Percentiles rank a stretch among this genome's conserved stretches.
Evolutionary conservation across 73 alveolate species (phyloP).

Genomic region (Tetrahymena malaccensis): DNA sequence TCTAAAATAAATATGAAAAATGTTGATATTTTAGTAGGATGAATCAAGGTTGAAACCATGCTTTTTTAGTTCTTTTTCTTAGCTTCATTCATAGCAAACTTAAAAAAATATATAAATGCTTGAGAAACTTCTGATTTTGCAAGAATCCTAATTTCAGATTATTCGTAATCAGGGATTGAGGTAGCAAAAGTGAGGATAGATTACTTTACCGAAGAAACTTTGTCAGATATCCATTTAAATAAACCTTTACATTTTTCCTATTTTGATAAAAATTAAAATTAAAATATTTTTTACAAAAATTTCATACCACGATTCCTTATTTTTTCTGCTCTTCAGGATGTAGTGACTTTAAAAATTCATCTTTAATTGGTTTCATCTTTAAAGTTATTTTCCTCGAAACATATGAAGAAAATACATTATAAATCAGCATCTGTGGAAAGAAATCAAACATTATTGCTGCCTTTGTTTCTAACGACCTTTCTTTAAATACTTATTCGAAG

Average conservation of each 20-base stretch:
- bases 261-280: not conserved
- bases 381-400: not conserved
- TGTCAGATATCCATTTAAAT: not conserved
- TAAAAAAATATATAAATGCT: not conserved
- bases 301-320: not conserved
- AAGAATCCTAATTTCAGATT: not conserved
- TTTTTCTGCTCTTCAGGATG: not conserved
- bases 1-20: not conserved
- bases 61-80: not conserved
- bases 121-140: not conserved
- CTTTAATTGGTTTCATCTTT: not conserved
- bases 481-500: not conserved
- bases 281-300: not conserved
- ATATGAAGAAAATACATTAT: not conserved
- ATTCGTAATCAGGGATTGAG: not conserved
- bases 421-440: not conserved
- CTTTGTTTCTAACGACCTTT: not conserved
- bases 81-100: not conserved
- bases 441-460: not conserved
- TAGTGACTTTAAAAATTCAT: not conserved
- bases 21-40: not conserved
- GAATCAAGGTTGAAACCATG: not conserved
- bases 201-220: not conserved
- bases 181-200: not conserved
- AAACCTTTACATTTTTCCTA: not conserved